Conservation (phyloP, 2,329 filamentous ascomycete species). For the Myriosclerotinia duriaeana region DNA sequence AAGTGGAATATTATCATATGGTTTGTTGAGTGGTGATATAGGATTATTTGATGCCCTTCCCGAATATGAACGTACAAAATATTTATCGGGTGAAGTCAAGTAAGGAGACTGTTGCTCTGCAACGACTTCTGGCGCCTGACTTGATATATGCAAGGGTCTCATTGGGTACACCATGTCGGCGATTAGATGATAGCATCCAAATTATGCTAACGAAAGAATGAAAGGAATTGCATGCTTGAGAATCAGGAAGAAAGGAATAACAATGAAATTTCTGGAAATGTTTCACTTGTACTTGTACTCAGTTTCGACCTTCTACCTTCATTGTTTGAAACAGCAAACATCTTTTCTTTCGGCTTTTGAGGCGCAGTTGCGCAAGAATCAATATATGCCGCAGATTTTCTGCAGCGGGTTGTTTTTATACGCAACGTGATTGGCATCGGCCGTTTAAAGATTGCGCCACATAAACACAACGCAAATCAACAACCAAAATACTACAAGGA, state of each 20-base stretch:
- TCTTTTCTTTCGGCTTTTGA: neutral
- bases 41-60: neutral
- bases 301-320: neutral
- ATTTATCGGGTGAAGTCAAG: conserved; percentile 22
- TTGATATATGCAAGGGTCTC: conserved; percentile 15
- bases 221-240: conserved; percentile 15
- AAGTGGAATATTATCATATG: neutral
- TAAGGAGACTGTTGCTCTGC: conserved; percentile 17
- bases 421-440: conserved; percentile 10
- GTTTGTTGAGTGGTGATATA: conserved; percentile 4
- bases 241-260: conserved; percentile 20
- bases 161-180: conserved; percentile 16
- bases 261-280: neutral
- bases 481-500: neutral
- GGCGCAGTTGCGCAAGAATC: conserved; percentile 23
- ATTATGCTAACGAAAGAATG: conserved; percentile 16
- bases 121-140: conserved; percentile 23
- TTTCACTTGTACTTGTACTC: conserved; percentile 4
- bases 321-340: conserved; percentile 10
- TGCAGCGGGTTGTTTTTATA: conserved; percentile 22
- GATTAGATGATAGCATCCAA: neutral
- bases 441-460: conserved; percentile 15
- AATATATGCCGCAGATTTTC: conserved; percentile 18
- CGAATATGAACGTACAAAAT: conserved; percentile 23
- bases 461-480: conserved; percentile 6